Percentiles rank a stretch among this genome's conserved stretches.
These are phyloP conservation scores for Fraxinus angustifolia DNA, from an alignment of 305 asterid genomes.

Conservation along the genomic window DNA sequence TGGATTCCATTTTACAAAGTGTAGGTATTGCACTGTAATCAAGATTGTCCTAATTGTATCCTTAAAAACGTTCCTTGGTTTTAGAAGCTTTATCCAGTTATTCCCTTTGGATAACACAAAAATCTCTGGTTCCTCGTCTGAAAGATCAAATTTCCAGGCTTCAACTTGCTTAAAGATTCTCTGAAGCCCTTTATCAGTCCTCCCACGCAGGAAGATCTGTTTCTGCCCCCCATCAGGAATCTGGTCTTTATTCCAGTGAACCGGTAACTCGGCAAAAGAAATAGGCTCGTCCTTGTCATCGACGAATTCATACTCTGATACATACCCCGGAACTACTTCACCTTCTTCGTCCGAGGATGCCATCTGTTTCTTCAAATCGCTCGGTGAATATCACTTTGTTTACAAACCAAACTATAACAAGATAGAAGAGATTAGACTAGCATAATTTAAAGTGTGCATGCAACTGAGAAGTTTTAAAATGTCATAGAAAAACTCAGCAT, in stretches of 20 bases:
- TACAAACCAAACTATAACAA: constrained; percentile 18
- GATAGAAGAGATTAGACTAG: neutral
- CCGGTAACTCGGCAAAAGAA: constrained; percentile 54
- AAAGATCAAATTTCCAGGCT: constrained; percentile 72
- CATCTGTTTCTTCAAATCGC: constrained; percentile 32
- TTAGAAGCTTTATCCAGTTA: constrained; percentile 73
- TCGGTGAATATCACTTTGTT: neutral
- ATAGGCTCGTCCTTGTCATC: constrained; percentile 39
- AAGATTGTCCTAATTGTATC: constrained; percentile 47
- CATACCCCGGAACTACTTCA: constrained; percentile 36
- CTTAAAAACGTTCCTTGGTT: constrained; percentile 59
- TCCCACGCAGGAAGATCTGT: constrained; percentile 55
- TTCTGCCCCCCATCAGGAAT: constrained; percentile 26
- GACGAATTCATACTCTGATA: constrained; percentile 50
- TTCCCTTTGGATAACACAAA: constrained; percentile 63
- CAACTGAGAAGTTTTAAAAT: neutral
- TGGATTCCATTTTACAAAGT: constrained; percentile 55
- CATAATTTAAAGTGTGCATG: neutral
- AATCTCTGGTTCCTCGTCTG: constrained; percentile 49
- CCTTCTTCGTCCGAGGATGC: constrained; percentile 74
- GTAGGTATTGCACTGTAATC: constrained; percentile 59
- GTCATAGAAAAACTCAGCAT: neutral
- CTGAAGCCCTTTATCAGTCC: constrained; percentile 64
- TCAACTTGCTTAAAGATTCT: constrained; percentile 54
- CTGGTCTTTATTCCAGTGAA: constrained; percentile 45